A percentile compares a stretch with the other conserved stretches of the same genome.
phyloP scores from a whole-genome alignment of 1,139 yeast genomes.

The Yamadazyma sp. region DNA sequence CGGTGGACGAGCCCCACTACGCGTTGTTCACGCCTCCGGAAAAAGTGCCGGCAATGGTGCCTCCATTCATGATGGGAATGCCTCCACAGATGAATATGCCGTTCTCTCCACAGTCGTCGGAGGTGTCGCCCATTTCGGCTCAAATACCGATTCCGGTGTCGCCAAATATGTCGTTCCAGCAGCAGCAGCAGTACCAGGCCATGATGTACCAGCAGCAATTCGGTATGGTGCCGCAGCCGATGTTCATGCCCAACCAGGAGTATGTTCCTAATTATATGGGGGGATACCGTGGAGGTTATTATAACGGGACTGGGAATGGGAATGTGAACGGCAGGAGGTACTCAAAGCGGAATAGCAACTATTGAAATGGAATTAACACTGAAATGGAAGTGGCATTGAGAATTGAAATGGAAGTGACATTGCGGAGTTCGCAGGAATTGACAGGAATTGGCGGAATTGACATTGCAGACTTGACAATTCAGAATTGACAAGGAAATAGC shows the following conservation, averaged over 20 bases:
- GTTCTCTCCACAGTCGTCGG: constrained; percentile 13
- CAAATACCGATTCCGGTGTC: constrained; percentile 5
- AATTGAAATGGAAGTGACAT: no score
- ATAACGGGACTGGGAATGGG: constrained; percentile 11
- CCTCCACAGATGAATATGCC: constrained; percentile 9
- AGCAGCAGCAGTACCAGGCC: constrained; percentile 37
- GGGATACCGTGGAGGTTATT: constrained; percentile 4
- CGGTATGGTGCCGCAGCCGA: constrained; percentile 32
- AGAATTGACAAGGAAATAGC: no score
- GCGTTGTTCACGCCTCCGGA: constrained; percentile 39
- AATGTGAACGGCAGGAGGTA: constrained; percentile 12
- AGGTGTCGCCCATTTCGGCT: constrained; percentile 3
- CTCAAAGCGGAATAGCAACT: constrained; percentile 7
- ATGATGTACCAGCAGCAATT: constrained; percentile 40
- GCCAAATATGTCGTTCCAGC: constrained; percentile 5
- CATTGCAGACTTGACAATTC: no score
- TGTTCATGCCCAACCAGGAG: constrained; percentile 34
- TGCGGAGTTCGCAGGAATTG: no score
- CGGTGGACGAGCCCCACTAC: constrained; percentile 54
- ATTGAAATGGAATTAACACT: no score
- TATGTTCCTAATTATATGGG: constrained; percentile 15
- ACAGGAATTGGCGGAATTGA: no score
- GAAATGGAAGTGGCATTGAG: no score
- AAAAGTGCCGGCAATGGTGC: constrained; percentile 19
- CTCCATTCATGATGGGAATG: constrained; percentile 32